Conservation (phyloP, 495 filamentous ascomycete species). For the Podospora sp. region DNA sequence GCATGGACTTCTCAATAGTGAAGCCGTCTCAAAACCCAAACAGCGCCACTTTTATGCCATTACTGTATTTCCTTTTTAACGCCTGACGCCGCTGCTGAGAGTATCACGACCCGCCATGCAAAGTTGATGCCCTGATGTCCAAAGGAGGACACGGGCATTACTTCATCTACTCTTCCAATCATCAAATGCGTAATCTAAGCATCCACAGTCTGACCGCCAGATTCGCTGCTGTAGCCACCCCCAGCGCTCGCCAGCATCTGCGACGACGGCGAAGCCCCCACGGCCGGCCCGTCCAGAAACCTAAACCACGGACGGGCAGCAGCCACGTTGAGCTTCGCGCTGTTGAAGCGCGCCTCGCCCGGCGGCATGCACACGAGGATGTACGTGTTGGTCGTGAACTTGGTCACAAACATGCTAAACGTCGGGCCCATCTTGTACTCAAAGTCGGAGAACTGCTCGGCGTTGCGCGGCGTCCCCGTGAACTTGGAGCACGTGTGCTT, state of each 20-base stretch:
- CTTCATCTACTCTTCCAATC: neutral
- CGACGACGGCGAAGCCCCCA: conserved; percentile 11
- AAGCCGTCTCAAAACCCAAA: neutral
- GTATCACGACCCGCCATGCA: conserved; percentile 25
- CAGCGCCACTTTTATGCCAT: conserved; percentile 1
- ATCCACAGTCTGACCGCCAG: neutral
- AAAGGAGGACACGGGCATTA: neutral
- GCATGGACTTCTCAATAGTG: neutral
- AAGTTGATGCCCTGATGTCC: neutral
- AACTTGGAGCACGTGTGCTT: conserved; percentile 69
- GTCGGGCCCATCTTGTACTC: conserved; percentile 58
- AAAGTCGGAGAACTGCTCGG: conserved; percentile 57
- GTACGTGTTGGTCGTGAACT: conserved; percentile 95
- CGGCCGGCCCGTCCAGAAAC: conserved; percentile 49
- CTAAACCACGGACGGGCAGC: conserved; percentile 81
- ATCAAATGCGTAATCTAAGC: neutral
- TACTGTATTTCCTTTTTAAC: conserved; percentile 22
- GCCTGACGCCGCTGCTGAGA: conserved; percentile 27
- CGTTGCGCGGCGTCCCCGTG: conserved; percentile 56
- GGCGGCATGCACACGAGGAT: conserved; percentile 88
- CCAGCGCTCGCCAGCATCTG: conserved; percentile 5
- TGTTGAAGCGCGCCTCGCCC: conserved; percentile 84
- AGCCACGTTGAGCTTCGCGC: conserved; percentile 83
- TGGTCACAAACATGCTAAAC: conserved; percentile 90
- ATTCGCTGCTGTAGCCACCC: conserved; percentile 3